Evolutionary conservation across 1,284 basidiomycete species (phyloP).

Genomic region (Puccinia triticina): DNA sequence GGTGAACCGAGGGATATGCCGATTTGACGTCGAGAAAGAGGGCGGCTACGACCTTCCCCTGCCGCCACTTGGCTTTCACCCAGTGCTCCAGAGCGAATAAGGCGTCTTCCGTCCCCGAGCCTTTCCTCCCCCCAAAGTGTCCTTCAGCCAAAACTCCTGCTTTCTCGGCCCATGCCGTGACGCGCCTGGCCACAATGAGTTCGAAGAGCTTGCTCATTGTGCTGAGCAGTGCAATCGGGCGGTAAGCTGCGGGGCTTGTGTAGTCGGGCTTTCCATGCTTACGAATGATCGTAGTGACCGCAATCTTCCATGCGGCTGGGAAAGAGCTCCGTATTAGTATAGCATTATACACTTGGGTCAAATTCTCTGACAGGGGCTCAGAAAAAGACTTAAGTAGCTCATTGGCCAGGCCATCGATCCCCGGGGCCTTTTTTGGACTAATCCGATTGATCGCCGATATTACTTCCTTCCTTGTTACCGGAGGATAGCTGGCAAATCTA

Average conservation of each 20-base stretch:
- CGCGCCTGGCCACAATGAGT: neutral
- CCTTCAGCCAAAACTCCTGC: neutral
- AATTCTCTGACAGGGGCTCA: neutral
- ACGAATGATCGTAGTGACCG: neutral
- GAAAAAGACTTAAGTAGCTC: neutral
- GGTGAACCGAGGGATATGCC: conserved; percentile 18
- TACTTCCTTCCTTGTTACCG: neutral
- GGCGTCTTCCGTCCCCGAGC: neutral
- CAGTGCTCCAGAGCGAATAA: neutral
- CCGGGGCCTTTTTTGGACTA: neutral
- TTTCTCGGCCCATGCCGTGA: neutral
- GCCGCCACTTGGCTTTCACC: conserved; percentile 22
- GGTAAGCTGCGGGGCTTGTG: neutral
- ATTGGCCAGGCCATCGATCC: conserved; percentile 5
- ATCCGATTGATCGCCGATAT: neutral
- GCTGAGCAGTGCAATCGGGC: conserved; percentile 10
- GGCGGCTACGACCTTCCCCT: conserved; percentile 2
- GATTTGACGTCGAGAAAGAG: conserved; percentile 27
- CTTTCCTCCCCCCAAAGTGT: neutral
- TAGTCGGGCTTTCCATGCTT: neutral
- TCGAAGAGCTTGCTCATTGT: neutral
- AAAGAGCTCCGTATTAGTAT: neutral
- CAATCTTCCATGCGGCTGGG: conserved; percentile 12
- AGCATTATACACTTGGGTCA: neutral
- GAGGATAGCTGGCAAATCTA: neutral